Base-by-base conservation (phyloP, 805 yeast species). In the Metahyphopichia silvanorum region DNA sequence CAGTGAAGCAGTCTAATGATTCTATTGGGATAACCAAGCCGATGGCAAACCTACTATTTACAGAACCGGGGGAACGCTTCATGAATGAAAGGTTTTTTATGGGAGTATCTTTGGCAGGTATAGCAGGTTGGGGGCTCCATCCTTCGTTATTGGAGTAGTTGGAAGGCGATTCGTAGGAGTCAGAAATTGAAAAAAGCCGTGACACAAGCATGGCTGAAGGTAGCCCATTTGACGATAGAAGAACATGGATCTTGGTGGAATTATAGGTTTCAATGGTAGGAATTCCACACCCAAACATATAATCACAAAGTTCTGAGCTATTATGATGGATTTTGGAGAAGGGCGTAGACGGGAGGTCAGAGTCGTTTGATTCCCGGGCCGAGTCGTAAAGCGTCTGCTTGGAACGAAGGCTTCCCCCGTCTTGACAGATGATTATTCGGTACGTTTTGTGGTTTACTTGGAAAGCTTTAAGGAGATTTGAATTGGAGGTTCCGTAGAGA, bases 201-300 rank as follows among this genome's bases (percentile, higher is more conserved):
- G 81, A 69, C 22, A 76, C 49, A 14, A 76, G 46, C 5, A 75
- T 56, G 3, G 75, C 63, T 25, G 40, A 49, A 23, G 48, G 42
- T 6, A 54, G 29, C 8, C 57, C 61, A 21, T 53, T 49, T 2
- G 64, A 55, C 46, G 54, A 54, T 17, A 58, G 55, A 12, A 76
- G 49, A 27, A 57, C 41, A 47, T 76, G 79, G 2, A 75, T 45
- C 39, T 76, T 76, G 4, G 76, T 69, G 9, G 66, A 51, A 15
- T 63, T 50, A 13, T 59, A 57, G 12, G 60, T 51, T 34, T 75
- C 78, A 36, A 62, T 71, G 6, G 71, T 55, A 6, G 77, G 74
- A 20, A 76, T 54, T 1, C 81, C 80, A 32, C 74, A 69, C 9
- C 82, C 82, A 51, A 75, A 76, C 74, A 76, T 72, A 42, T 65